Conservation (phyloP, 2,329 filamentous ascomycete genomes). For the Claviceps citrina region DNA sequence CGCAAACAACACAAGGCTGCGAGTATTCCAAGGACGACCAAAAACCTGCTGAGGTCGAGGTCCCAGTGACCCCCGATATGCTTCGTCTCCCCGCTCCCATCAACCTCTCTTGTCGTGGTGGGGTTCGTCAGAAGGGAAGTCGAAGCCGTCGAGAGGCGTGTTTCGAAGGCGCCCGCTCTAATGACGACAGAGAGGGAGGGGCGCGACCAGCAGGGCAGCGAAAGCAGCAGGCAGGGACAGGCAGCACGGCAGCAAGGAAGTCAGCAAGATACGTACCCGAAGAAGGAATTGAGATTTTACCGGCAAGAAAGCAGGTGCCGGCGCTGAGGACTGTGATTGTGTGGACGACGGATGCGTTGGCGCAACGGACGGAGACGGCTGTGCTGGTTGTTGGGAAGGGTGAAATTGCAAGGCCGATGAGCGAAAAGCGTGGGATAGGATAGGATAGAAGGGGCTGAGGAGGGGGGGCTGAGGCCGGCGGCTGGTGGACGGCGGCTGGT, state of each 20-base stretch:
- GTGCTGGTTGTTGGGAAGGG: conserved; percentile 13
- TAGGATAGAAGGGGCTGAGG: conserved; percentile 18
- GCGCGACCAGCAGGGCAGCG: conserved; percentile 9
- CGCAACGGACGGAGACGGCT: conserved; percentile 5
- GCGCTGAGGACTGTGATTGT: conserved; percentile 2
- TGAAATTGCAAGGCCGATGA: conserved; percentile 18
- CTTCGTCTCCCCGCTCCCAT: background rate
- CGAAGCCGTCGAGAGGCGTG: background rate
- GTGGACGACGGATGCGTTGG: conserved; percentile 9
- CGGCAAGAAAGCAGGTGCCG: background rate
- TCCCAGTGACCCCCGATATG: background rate
- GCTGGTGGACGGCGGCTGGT: too few species aligned
- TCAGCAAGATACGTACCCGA: conserved; percentile 6
- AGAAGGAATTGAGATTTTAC: conserved; percentile 1
- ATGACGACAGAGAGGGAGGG: conserved; percentile 26
- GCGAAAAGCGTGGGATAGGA: conserved; percentile 16
- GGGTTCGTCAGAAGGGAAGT: conserved; percentile 1
- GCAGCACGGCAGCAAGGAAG: conserved; percentile 5
- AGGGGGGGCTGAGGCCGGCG: too few species aligned
- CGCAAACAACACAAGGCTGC: background rate
- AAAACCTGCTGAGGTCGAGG: background rate
- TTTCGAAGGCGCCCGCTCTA: too few species aligned
- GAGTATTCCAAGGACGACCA: background rate
- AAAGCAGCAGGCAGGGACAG: conserved; percentile 7
- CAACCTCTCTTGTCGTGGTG: conserved; percentile 1